Percentiles rank a stretch among this genome's conserved stretches.
Evolutionary conservation across 1,284 basidiomycete species (phyloP).

Genomic region (Leccinum fuscescens): DNA sequence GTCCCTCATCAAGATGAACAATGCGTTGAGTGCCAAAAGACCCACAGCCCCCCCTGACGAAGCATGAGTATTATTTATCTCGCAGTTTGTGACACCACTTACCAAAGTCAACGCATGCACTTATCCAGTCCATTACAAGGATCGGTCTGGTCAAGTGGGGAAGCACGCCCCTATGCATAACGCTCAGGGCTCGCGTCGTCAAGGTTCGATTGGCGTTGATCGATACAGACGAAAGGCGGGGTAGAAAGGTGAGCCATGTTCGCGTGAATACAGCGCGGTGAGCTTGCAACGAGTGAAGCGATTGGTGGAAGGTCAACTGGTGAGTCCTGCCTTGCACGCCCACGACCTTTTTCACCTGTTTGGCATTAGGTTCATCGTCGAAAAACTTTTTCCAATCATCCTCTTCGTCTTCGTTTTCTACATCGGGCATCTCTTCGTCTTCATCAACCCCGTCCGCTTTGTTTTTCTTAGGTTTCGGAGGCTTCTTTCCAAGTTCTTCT

Average conservation of each 20-base stretch:
- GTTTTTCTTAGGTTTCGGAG: conserved; percentile 48
- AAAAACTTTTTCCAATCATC: conserved; percentile 84
- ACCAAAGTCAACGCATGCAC: conserved; percentile 84
- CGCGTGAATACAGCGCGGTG: conserved; percentile 79
- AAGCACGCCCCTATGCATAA: conserved; percentile 83
- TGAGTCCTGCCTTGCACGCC: conserved; percentile 49
- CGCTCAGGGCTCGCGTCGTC: conserved; percentile 65
- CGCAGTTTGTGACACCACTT: conserved; percentile 15
- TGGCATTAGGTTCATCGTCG: conserved; percentile 52
- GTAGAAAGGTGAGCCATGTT: conserved; percentile 73
- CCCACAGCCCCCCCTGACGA: conserved; percentile 80
- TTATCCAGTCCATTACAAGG: conserved; percentile 93
- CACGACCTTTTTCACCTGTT: conserved; percentile 38
- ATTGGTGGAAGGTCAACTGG: conserved; percentile 70
- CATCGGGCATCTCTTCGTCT: conserved; percentile 35
- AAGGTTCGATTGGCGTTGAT: conserved; percentile 44
- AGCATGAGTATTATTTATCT: neutral
- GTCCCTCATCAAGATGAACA: conserved; percentile 89
- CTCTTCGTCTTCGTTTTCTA: conserved; percentile 48
- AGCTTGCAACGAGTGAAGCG: conserved; percentile 68
- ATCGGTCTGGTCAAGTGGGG: conserved; percentile 82
- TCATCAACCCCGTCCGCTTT: conserved; percentile 44
- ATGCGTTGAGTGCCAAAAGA: conserved; percentile 86
- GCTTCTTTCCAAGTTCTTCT: conserved; percentile 63
- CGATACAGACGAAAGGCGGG: conserved; percentile 47